Percentiles rank a stretch among this genome's conserved stretches.
These are phyloP conservation scores for Lentinula detonsa DNA, from an alignment of 768 basidiomycete genomes.

Conservation along the genomic window DNA sequence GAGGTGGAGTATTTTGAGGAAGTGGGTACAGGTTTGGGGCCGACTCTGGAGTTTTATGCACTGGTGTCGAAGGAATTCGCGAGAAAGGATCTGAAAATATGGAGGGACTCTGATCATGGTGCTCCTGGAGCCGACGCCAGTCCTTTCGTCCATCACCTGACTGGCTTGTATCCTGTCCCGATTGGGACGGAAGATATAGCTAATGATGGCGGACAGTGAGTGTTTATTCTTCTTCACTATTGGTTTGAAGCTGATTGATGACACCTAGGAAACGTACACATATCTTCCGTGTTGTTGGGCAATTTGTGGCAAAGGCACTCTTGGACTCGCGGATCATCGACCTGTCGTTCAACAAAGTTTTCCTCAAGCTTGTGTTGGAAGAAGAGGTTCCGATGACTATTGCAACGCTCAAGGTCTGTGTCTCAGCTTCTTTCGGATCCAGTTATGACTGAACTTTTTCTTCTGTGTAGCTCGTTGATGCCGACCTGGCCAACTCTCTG, in stretches of 20 bases:
- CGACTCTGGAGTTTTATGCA: constrained; percentile 98
- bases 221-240: constrained; percentile 8
- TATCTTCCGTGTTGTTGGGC: constrained; percentile 85
- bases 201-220: constrained; percentile 73
- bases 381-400: constrained; percentile 81
- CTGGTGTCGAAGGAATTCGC: constrained; percentile 95
- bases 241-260: constrained; percentile 7
- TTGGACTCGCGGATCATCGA: constrained; percentile 97
- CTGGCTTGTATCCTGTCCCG: constrained; percentile 86
- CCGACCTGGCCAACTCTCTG: constrained; percentile 80
- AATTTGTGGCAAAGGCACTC: constrained; percentile 96
- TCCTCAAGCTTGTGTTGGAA: constrained; percentile 85
- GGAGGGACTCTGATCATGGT: constrained; percentile 78
- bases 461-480: constrained; percentile 70
- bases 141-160: constrained; percentile 76
- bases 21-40: constrained; percentile 95
- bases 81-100: constrained; percentile 78
- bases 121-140: constrained; percentile 26
- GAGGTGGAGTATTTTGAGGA: constrained; percentile 99
- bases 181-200: constrained; percentile 61
- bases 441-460: not conserved
- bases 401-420: constrained; percentile 66
- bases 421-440: not conserved
- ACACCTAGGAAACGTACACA: constrained; percentile 69
- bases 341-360: constrained; percentile 90